Conservation (phyloP, 768 basidiomycete species). For the Podaxis sp. region DNA sequence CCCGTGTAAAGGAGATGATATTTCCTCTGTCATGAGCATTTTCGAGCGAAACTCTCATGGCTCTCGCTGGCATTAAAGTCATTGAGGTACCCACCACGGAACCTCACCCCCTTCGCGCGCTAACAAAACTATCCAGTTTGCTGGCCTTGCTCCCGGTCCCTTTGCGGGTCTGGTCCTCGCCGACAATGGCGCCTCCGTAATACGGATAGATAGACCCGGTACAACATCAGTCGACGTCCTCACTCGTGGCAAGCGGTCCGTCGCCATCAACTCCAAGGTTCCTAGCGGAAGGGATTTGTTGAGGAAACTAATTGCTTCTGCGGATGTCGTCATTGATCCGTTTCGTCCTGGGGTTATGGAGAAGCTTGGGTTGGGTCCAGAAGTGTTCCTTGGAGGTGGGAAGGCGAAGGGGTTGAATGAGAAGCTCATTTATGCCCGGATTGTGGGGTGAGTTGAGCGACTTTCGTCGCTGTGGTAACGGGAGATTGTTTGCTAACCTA, state of each 20-base stretch:
- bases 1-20: not conserved
- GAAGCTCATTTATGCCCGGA: conserved; percentile 66
- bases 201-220: conserved; percentile 62
- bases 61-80: conserved; percentile 45
- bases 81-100: conserved; percentile 35
- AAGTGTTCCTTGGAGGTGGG: conserved; percentile 56
- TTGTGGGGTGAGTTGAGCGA: conserved; percentile 56
- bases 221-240: conserved; percentile 42
- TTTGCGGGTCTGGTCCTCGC: conserved; percentile 76
- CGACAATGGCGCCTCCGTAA: conserved; percentile 75
- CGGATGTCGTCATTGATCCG: conserved; percentile 83
- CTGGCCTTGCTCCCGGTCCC: conserved; percentile 77
- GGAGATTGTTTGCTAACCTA: not conserved
- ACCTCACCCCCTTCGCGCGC: not conserved
- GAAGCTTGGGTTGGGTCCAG: conserved; percentile 69
- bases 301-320: conserved; percentile 52
- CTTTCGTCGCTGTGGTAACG: not conserved
- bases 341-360: conserved; percentile 84
- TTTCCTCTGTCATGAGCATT: not conserved
- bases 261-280: conserved; percentile 63
- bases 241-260: conserved; percentile 74
- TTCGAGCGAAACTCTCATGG: conserved; percentile 27
- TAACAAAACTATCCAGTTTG: conserved; percentile 47
- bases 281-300: conserved; percentile 51
- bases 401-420: conserved; percentile 49